A percentile compares a stretch with the other conserved stretches of the same genome.
Conservation (phyloP, 306 rosid genomes). For the Ormosia emarginata region DNA sequence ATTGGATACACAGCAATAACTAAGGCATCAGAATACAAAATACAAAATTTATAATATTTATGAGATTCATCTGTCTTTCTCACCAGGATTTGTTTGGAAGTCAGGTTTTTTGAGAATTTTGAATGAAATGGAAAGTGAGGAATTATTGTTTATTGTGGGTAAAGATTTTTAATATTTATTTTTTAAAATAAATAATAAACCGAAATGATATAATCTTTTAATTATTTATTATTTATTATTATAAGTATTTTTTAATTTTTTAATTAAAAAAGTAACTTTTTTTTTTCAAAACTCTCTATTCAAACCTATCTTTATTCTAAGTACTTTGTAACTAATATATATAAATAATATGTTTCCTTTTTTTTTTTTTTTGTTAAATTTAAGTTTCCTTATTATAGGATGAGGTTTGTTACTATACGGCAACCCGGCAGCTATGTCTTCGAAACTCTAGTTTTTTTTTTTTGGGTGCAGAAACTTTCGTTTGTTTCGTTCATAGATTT, state of each 20-base stretch:
- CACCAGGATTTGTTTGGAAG: too few species aligned
- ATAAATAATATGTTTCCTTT: background rate
- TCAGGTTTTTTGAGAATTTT: too few species aligned
- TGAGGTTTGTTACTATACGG: slow-evolving; percentile 30
- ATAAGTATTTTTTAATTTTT: too few species aligned
- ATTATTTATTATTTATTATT: too few species aligned
- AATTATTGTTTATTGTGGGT: too few species aligned
- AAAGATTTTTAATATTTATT: too few species aligned
- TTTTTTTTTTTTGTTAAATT: background rate
- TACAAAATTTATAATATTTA: slow-evolving; percentile 41
- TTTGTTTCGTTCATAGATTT: slow-evolving; percentile 28
- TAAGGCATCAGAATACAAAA: slow-evolving; percentile 21
- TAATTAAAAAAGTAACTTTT: too few species aligned
- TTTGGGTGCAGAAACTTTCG: background rate
- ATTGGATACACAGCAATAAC: slow-evolving; percentile 12
- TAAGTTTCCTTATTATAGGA: background rate
- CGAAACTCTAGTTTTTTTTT: slow-evolving; percentile 15
- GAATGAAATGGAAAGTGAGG: too few species aligned
- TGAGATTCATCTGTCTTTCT: slow-evolving; percentile 31
- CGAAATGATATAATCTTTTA: too few species aligned
- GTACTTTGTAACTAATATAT: background rate
- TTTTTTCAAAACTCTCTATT: too few species aligned
- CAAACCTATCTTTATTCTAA: background rate
- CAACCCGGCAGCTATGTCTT: slow-evolving; percentile 3
- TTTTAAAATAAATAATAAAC: too few species aligned